Percentiles rank a stretch among this genome's conserved stretches.
These are phyloP conservation scores for Polyporus tsugae DNA, from an alignment of 1,284 basidiomycete species.

Conservation along the genomic window DNA sequence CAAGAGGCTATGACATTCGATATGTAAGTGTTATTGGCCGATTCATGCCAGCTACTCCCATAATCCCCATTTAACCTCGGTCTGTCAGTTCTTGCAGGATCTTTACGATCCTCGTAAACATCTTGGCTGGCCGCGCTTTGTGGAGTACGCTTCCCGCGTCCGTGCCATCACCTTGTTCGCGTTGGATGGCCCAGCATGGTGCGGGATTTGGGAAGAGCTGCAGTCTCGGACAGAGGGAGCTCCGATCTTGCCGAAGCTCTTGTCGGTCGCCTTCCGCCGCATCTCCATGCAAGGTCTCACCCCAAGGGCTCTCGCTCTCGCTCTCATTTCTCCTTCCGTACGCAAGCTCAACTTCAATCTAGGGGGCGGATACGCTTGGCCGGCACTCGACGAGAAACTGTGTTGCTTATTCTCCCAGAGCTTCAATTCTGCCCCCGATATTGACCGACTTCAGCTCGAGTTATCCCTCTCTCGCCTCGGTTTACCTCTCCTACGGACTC, in stretches of 20 bases:
- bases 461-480: not conserved
- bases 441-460: not conserved
- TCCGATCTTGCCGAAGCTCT: not conserved
- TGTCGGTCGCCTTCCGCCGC: not conserved
- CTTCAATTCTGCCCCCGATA: not conserved
- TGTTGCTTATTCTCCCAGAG: not conserved
- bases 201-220: not conserved
- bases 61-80: not conserved
- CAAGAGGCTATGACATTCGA: not conserved
- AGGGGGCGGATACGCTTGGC: not conserved
- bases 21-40: not conserved
- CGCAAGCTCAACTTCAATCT: not conserved
- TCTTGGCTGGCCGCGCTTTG: not conserved
- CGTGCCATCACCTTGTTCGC: not conserved
- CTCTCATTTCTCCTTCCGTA: not conserved
- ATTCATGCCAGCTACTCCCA: not conserved
- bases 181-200: not conserved
- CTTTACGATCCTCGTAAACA: not conserved
- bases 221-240: not conserved
- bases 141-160: not conserved
- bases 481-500: not conserved
- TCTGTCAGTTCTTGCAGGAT: not conserved
- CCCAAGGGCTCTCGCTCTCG: not conserved
- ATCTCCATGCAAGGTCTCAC: not conserved
- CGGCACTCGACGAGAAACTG: not conserved